These are phyloP conservation scores for Neocatenulostroma microsporum DNA, from an alignment of 2,329 filamentous ascomycete genomes.

Conservation along the genomic window DNA sequence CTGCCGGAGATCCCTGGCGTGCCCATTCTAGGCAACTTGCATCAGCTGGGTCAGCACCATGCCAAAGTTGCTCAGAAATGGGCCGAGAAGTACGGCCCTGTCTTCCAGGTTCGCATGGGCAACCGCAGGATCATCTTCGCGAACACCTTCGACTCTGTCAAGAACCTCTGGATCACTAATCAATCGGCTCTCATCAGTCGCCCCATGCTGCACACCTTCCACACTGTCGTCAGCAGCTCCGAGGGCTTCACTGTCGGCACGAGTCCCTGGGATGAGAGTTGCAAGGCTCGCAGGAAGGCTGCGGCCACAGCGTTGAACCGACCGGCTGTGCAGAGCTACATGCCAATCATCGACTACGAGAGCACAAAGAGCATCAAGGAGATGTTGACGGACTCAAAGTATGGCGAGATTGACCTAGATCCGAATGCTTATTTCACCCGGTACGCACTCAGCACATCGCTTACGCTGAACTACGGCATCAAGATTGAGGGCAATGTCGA, in stretches of 20 bases:
- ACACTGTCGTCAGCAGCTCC: conserved; percentile 66
- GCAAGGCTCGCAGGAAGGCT: conserved; percentile 67
- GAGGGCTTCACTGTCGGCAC: conserved; percentile 78
- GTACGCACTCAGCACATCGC: conserved; percentile 66
- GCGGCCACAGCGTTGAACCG: conserved; percentile 71
- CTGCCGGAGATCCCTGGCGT: conserved; percentile 42
- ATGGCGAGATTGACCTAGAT: conserved; percentile 58
- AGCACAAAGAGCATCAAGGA: conserved; percentile 64
- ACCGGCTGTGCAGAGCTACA: conserved; percentile 67
- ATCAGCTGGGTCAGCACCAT: conserved; percentile 41
- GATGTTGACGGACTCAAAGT: conserved; percentile 55
- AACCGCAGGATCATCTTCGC: conserved; percentile 69
- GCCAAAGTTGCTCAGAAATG: conserved; percentile 40
- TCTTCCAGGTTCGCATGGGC: conserved; percentile 51
- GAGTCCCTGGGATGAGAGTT: conserved; percentile 75
- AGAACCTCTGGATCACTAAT: conserved; percentile 68
- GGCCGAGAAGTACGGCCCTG: conserved; percentile 43
- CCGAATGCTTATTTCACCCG: conserved; percentile 66
- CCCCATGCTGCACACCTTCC: conserved; percentile 72
- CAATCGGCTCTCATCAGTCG: conserved; percentile 70
- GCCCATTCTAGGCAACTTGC: conserved; percentile 41
- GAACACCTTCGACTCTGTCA: conserved; percentile 68
- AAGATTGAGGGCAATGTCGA: conserved; percentile 65
- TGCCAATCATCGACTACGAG: conserved; percentile 76
- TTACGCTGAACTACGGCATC: conserved; percentile 73